Evolutionary conservation across 2,329 filamentous ascomycete genomes (phyloP).

Genomic region (Ophiosphaerella herpotricha): DNA sequence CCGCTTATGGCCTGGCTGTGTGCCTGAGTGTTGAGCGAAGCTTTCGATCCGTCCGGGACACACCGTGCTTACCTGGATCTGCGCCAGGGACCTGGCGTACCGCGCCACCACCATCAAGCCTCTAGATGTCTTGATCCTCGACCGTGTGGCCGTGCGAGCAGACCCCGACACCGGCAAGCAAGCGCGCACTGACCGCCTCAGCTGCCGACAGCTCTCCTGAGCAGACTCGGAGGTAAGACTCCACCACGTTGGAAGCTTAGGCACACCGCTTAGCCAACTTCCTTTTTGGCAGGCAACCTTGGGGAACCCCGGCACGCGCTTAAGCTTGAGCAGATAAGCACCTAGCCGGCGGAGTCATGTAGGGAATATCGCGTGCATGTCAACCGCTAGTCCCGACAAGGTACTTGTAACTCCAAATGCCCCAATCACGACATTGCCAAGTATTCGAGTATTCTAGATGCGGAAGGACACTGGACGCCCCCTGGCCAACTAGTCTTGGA

Average conservation of each 20-base stretch:
- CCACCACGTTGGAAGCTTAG: background rate
- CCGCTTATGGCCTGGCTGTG: too few species aligned
- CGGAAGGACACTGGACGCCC: conserved; percentile 23
- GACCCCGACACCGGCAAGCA: too few species aligned
- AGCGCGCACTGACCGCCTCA: background rate
- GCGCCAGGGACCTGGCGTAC: background rate
- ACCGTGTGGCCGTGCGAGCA: background rate
- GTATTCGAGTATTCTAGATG: conserved; percentile 1
- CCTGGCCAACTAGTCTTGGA: conserved; percentile 20
- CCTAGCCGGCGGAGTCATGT: conserved; percentile 2
- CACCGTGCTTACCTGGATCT: background rate
- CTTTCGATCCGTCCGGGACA: background rate
- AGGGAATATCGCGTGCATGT: background rate
- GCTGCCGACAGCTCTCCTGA: background rate
- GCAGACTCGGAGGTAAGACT: background rate
- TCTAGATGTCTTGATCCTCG: background rate
- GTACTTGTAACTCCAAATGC: conserved; percentile 6
- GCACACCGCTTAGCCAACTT: conserved; percentile 14
- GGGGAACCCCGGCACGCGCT: conserved; percentile 5
- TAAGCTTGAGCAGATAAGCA: conserved; percentile 16
- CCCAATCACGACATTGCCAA: conserved; percentile 1
- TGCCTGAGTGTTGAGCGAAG: background rate
- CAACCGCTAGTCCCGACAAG: background rate
- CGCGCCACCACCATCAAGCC: too few species aligned
- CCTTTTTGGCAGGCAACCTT: conserved; percentile 15